These are phyloP conservation scores for Triticum urartu DNA, from an alignment of 176 grass and related monocot genomes.

Conservation along the genomic window DNA sequence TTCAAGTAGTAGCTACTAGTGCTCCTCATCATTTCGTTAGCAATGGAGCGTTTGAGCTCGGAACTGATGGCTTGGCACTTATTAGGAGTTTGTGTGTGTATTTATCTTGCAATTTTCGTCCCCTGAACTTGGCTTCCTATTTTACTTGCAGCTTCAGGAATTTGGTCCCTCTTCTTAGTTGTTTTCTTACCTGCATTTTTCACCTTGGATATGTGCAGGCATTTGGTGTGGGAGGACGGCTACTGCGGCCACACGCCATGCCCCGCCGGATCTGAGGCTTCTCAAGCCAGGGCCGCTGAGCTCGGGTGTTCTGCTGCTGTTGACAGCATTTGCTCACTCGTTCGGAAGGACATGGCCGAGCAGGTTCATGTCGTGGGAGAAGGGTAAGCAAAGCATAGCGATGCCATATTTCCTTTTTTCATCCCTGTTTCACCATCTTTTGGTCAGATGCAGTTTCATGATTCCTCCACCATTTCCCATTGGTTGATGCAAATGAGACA, in stretches of 20 bases:
- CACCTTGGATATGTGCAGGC: constrained; percentile 46
- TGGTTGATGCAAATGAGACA: constrained; percentile 17
- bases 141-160: neutral
- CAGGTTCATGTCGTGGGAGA: constrained; percentile 71
- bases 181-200: constrained; percentile 3
- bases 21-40: constrained; percentile 11
- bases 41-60: neutral
- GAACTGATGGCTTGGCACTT: neutral
- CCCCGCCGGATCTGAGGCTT: constrained; percentile 46
- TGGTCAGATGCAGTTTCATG: constrained; percentile 5
- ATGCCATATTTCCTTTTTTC: neutral
- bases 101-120: neutral
- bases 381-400: constrained; percentile 39
- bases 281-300: constrained; percentile 27
- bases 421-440: neutral
- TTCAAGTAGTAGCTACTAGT: neutral
- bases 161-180: neutral
- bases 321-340: constrained; percentile 46
- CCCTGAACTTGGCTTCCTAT: neutral
- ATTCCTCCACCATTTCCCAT: neutral
- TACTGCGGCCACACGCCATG: constrained; percentile 63
- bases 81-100: neutral
- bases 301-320: constrained; percentile 38
- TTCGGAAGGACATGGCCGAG: constrained; percentile 61
- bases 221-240: constrained; percentile 87